These are phyloP conservation scores for Ustulina deusta DNA, from an alignment of 2,329 filamentous ascomycete genomes.

Conservation along the genomic window DNA sequence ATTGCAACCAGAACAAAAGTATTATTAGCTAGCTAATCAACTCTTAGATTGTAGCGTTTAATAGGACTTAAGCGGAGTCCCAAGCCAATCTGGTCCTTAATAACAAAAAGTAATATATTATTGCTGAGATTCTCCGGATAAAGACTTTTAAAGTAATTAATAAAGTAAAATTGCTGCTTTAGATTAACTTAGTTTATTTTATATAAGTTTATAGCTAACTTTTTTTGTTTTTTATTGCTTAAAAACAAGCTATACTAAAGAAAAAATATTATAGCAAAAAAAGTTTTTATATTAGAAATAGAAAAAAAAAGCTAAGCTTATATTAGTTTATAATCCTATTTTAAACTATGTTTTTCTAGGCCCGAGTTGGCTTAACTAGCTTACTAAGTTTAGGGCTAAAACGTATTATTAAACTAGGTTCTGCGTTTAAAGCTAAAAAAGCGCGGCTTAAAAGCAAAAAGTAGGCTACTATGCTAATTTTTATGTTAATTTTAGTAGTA, in stretches of 20 bases:
- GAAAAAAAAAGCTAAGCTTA: no score
- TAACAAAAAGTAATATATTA: neutral
- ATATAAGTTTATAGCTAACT: neutral
- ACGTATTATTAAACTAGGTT: no score
- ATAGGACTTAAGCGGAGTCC: neutral
- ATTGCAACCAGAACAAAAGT: neutral
- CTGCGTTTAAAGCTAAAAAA: no score
- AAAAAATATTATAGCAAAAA: neutral
- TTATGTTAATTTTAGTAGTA: no score
- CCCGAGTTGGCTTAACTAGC: no score
- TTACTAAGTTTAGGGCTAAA: no score
- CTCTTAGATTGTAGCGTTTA: neutral
- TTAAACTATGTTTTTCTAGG: neutral
- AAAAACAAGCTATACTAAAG: neutral
- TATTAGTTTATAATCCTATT: neutral
- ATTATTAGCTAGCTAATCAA: neutral
- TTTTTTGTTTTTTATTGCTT: neutral
- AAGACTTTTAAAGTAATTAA: neutral
- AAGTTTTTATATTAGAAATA: neutral
- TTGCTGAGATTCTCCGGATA: neutral
- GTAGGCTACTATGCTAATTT: no score
- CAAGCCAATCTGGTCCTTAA: neutral
- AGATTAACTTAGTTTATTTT: neutral
- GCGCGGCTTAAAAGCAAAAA: no score
- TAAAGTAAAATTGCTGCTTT: neutral